A percentile compares a stretch with the other conserved stretches of the same genome.
phyloP scores from a whole-genome alignment of 2,329 filamentous ascomycete species.

The Plenodomus biglobosus region DNA sequence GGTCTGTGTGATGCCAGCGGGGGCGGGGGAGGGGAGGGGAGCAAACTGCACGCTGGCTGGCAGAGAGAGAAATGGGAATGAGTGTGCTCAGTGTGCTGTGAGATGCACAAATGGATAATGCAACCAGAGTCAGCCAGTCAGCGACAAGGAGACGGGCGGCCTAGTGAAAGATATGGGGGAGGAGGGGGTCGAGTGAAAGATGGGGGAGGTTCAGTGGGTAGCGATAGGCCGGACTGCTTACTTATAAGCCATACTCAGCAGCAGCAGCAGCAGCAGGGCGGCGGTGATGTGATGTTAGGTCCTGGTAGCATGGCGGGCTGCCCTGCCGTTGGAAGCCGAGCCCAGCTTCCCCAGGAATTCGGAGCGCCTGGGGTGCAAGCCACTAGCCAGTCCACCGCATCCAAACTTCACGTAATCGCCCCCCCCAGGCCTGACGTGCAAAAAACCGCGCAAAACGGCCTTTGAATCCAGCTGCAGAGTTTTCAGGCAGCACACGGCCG shows the following conservation, averaged over 20 bases:
- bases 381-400: slow-evolving; percentile 15
- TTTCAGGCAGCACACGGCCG: slow-evolving; percentile 4
- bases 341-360: slow-evolving; percentile 14
- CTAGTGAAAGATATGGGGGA: too few relatives aligned
- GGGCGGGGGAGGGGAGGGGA: too few relatives aligned
- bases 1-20: background rate
- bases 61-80: too few relatives aligned
- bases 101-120: too few relatives aligned
- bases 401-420: slow-evolving; percentile 31
- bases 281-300: background rate
- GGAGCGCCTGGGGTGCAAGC: slow-evolving; percentile 1
- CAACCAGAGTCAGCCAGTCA: too few relatives aligned
- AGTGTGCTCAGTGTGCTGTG: too few relatives aligned
- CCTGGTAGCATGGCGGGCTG: slow-evolving; percentile 13
- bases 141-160: too few relatives aligned
- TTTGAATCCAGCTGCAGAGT: background rate
- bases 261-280: too few relatives aligned
- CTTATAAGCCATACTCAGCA: background rate
- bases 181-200: too few relatives aligned
- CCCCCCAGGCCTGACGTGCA: slow-evolving; percentile 6
- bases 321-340: slow-evolving; percentile 17
- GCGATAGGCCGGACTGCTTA: background rate
- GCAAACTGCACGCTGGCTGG: too few relatives aligned
- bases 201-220: too few relatives aligned
- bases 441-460: background rate